These are phyloP conservation scores for Calocera viscosa DNA, from an alignment of 768 basidiomycete species.

Conservation along the genomic window DNA sequence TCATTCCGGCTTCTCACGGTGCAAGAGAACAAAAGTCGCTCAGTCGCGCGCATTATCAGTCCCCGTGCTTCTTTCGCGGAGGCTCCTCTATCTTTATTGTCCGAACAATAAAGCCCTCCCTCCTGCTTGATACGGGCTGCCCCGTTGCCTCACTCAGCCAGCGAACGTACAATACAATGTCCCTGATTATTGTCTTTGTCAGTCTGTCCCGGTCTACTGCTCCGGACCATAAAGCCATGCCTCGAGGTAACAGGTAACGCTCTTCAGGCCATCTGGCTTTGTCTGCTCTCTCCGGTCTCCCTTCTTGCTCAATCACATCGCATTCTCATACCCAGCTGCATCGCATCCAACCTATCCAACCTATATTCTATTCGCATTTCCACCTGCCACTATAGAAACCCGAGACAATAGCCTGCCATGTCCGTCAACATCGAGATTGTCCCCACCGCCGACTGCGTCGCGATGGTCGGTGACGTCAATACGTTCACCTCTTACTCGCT, in stretches of 20 bases:
- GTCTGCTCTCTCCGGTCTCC: not conserved
- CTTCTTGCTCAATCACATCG: not conserved
- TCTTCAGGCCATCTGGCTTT: not conserved
- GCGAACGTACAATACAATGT: not conserved
- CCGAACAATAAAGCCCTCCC: not conserved
- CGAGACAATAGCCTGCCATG: not conserved
- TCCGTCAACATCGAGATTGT: not conserved
- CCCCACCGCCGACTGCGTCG: slow-evolving; percentile 5
- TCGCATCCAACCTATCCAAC: not conserved
- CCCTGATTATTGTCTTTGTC: not conserved
- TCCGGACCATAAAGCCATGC: not conserved
- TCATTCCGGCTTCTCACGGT: not conserved
- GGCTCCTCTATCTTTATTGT: not conserved
- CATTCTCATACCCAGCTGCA: not conserved
- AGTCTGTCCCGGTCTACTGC: not conserved
- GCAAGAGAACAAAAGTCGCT: not conserved
- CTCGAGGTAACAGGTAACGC: not conserved
- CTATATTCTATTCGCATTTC: not conserved
- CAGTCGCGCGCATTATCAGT: not conserved
- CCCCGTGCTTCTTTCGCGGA: not conserved
- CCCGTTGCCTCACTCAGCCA: not conserved
- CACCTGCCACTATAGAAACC: not conserved
- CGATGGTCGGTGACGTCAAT: slow-evolving; percentile 1
- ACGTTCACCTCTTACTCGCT: not conserved
- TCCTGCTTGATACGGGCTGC: not conserved